Conservation (phyloP, 2,329 filamentous ascomycete species). For the Diplocarpon rosae region DNA sequence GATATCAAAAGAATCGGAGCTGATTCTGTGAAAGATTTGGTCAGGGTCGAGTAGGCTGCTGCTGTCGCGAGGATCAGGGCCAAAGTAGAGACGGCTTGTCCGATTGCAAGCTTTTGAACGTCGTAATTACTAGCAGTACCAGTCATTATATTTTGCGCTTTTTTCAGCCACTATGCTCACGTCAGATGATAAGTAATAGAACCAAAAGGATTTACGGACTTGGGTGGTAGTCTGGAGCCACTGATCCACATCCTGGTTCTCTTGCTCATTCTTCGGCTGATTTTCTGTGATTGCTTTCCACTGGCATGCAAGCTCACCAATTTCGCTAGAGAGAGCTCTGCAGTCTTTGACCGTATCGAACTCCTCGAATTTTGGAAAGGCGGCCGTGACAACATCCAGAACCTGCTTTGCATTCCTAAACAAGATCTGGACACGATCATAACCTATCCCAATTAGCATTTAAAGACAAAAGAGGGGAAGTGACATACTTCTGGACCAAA, state of each 20-base stretch:
- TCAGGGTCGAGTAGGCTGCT: constrained; percentile 34
- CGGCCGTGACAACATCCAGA: constrained; percentile 61
- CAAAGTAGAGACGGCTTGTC: constrained; percentile 31
- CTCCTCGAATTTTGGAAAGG: constrained; percentile 47
- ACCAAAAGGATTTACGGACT: constrained; percentile 23
- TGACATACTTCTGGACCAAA: constrained; percentile 58
- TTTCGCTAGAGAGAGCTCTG: constrained; percentile 15
- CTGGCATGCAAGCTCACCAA: constrained; percentile 55
- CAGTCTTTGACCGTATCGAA: constrained; percentile 20
- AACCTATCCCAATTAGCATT: constrained; percentile 23
- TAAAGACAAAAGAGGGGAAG: not conserved
- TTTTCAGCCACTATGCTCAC: constrained; percentile 29
- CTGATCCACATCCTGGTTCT: constrained; percentile 26
- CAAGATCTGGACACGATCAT: constrained; percentile 56
- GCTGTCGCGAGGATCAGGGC: constrained; percentile 26
- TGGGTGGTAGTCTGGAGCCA: constrained; percentile 36
- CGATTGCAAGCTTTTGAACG: constrained; percentile 45
- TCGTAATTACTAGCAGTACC: constrained; percentile 90
- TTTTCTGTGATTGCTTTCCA: constrained; percentile 41
- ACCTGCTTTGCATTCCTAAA: constrained; percentile 74
- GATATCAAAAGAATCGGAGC: constrained; percentile 40
- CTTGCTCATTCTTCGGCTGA: constrained; percentile 10
- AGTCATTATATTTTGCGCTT: constrained; percentile 65
- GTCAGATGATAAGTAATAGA: constrained; percentile 11
- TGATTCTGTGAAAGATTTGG: constrained; percentile 24